phyloP scores from a whole-genome alignment of 2,329 filamentous ascomycete species.

The Colletotrichum eleusines region DNA sequence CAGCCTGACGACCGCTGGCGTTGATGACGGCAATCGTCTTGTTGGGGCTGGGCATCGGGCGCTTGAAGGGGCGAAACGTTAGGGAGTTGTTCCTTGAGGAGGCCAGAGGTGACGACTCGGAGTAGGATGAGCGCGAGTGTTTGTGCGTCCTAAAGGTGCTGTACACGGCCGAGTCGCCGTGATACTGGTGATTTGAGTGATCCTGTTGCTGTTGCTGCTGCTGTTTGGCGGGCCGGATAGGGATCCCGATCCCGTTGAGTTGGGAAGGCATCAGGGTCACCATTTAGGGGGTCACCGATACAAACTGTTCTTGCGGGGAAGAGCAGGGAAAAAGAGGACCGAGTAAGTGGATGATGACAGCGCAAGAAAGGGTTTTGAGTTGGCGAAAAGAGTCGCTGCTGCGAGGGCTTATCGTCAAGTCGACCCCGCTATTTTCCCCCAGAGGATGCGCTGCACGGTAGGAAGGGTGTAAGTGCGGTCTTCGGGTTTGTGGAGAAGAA shows the following conservation, averaged over 20 bases:
- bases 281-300: conserved; percentile 38
- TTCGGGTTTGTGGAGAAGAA: conserved; percentile 34
- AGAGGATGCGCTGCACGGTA: conserved; percentile 32
- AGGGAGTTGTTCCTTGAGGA: conserved; percentile 69
- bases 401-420: conserved; percentile 41
- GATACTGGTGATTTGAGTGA: conserved; percentile 38
- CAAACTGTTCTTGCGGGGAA: conserved; percentile 32
- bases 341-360: conserved; percentile 18
- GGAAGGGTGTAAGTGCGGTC: conserved; percentile 41
- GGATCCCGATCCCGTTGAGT: conserved; percentile 50
- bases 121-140: conserved; percentile 72
- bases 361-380: conserved; percentile 26
- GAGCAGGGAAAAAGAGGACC: conserved; percentile 21
- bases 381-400: conserved; percentile 13
- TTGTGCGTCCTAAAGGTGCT: conserved; percentile 62
- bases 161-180: conserved; percentile 41
- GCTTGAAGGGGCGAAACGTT: conserved; percentile 71
- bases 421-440: conserved; percentile 42
- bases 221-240: conserved; percentile 51
- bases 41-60: conserved; percentile 69
- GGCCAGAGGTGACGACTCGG: conserved; percentile 68
- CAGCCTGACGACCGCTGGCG: conserved; percentile 93
- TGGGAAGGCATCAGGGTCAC: conserved; percentile 50
- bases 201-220: conserved; percentile 38
- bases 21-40: conserved; percentile 97